Evolutionary conservation across 2,329 filamentous ascomycete species (phyloP), one percentile per base, ranked within the genome.

Genomic region (Ceratocystis diversiconidia): DNA sequence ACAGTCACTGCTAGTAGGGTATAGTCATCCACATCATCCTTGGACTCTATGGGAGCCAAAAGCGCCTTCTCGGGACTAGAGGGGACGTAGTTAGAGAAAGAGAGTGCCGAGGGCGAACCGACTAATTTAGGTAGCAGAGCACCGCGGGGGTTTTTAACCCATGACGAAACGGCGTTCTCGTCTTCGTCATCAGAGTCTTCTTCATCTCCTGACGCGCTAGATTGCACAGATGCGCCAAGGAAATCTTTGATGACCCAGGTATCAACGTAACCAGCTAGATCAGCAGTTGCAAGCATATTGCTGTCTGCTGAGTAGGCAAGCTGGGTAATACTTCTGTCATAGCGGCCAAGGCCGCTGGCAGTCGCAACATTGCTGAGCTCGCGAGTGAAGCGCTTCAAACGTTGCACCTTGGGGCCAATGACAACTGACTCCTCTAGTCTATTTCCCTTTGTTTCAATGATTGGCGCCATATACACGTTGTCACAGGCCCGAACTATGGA

Each of bases 251-350:
- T 75, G 1, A 90, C 77, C 89, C 92, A 99, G 19, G 87, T 90
- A 72, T 97, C 92, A 41, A 97, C 79, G 74, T 86, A 90, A 55
- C 94, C 94, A 55, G 88, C 86, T 63, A 96, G 76, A 73, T 96
- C 92, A 61, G 87, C 86, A 36, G 86, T 83, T 7, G 88, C 91
- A 60, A 97, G 77, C 68, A 95, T 83, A 69, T 82, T 85, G 72
- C 89, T 90, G 73, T 96, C 88, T 4, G 85, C 79, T 8, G 91
- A 92, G 74, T 97, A 96, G 1, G 86, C 80, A 30, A 87, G 74
- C 64, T 89, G 87, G 44, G 82, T 85, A 69, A 97, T 85, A 57
- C 81, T 86, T 72, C 88, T 83, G 69, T 90, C 84, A 75, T 96
- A 97, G 30, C 77, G 76, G n/a, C 87, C 87, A 64, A 90, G 79